Evolutionary conservation across 345 rosid species (phyloP), one percentile per base, ranked within the genome.

Genomic region (Eucalyptus pumila): DNA sequence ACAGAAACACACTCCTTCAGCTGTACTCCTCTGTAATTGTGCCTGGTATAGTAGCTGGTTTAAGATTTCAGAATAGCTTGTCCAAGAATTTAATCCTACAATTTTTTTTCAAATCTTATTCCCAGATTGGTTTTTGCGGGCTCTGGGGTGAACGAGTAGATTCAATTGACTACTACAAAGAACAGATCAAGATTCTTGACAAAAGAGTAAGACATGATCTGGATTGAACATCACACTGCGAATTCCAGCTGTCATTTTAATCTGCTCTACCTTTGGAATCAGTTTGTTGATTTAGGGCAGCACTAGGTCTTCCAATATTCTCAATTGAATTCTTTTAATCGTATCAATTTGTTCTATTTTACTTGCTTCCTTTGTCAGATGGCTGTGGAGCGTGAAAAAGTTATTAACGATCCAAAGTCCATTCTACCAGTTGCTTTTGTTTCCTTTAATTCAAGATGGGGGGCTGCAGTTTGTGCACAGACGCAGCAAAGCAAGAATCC

Each of bases 401-500:
- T 98, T 90, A 91, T 98, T n/a, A 92, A 93, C 52, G 98, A 96
- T 89, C 62, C 96, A 24, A 96, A 95, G 91, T 91, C 95, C 85
- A 94, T 95, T 49, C 92, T 98, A 87, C 97, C 98, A 24, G 98
- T 97, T 85, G 90, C 97, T 81, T 98, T 98, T 92, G 99, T 98
- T 85, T 96, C 99, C 86, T 98, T 98, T 88, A 93, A 95, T 89
- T 96, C 99, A 47, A 94, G 99, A 11, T 98, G 99, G 99, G 99
- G 99, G 5, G 99, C 99, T 87, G 96, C 99, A 88, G 96, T 98
- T 88, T 98, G 99, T 93, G 99, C 99, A 87, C 99, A 97, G 92
- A 98, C 99, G 27, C 97, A 95, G 87, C 99, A 98, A 91, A 96
- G 99, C 97, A 96, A 93, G 95, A 98, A 97, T 88, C 98, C 99